A percentile compares a stretch with the other conserved stretches of the same genome.
These are phyloP conservation scores for Pleodorina starrii DNA, from an alignment of 139 green algal species.

Conservation along the genomic window DNA sequence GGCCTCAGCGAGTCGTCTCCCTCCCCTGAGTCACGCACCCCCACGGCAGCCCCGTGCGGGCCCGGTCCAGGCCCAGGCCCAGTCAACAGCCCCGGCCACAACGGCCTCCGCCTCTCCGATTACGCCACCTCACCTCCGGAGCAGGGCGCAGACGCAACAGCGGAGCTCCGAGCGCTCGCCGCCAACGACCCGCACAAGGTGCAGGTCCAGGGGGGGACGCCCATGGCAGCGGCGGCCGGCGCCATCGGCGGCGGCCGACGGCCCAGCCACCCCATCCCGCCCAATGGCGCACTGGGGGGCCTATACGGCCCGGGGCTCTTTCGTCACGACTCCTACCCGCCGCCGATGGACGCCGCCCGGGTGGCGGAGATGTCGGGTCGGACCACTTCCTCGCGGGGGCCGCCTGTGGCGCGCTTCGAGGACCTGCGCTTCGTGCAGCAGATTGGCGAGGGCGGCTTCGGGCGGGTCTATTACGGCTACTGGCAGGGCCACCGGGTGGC, in stretches of 20 bases:
- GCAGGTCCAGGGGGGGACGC: neutral
- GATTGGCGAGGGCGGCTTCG: constrained; percentile 77
- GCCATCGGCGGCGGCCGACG: neutral
- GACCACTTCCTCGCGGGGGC: neutral
- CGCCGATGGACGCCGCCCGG: neutral
- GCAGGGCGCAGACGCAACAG: constrained; percentile 14
- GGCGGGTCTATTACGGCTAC: constrained; percentile 74
- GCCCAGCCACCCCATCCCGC: constrained; percentile 2
- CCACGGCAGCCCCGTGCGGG: neutral
- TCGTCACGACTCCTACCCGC: constrained; percentile 31
- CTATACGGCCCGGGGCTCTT: constrained; percentile 34
- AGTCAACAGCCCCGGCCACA: neutral
- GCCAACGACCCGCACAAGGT: neutral
- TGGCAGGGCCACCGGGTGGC: constrained; percentile 65
- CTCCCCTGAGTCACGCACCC: neutral
- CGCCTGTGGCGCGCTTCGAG: constrained; percentile 30
- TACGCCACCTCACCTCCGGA: constrained; percentile 11
- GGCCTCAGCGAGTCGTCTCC: neutral
- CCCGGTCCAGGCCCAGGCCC: neutral
- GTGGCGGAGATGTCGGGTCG: neutral
- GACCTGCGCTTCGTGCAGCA: constrained; percentile 69
- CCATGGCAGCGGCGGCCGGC: neutral
- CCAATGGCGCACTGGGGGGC: constrained; percentile 10
- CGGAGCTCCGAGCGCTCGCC: constrained; percentile 1
- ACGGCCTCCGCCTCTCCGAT: constrained; percentile 13